These are phyloP conservation scores for Aspergillus novoparasiticus DNA, from an alignment of 2,329 filamentous ascomycete species.

Conservation along the genomic window DNA sequence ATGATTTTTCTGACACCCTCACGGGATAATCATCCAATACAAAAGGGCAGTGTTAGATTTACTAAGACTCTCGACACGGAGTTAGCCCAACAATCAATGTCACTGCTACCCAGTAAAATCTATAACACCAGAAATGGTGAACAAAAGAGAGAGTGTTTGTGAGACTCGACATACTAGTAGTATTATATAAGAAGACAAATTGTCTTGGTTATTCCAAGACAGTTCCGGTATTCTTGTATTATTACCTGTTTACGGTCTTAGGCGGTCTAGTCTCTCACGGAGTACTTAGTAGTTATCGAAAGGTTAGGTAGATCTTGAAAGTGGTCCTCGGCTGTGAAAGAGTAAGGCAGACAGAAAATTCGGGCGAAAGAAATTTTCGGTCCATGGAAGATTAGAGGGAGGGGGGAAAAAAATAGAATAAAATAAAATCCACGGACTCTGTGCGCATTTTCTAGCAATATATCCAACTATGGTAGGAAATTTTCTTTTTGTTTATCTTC, in stretches of 20 bases:
- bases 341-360: background rate
- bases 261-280: background rate
- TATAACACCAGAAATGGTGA: background rate
- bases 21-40: background rate
- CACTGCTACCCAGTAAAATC: background rate
- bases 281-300: background rate
- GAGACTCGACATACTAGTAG: background rate
- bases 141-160: background rate
- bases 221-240: background rate
- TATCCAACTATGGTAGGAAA: background rate
- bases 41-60: background rate
- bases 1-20: background rate
- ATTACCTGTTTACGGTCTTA: background rate
- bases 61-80: background rate
- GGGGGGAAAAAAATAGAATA: background rate
- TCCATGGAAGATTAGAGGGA: background rate
- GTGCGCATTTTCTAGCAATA: background rate
- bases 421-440: background rate
- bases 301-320: constrained; percentile 3
- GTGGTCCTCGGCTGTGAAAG: background rate
- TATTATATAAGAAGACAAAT: background rate
- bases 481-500: background rate
- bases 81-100: background rate
- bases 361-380: background rate
- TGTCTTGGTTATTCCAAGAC: background rate